Evolutionary conservation across 1,284 basidiomycete genomes (phyloP), one percentile per base, ranked within the genome.

Genomic region (Austroboletus rostrupii): DNA sequence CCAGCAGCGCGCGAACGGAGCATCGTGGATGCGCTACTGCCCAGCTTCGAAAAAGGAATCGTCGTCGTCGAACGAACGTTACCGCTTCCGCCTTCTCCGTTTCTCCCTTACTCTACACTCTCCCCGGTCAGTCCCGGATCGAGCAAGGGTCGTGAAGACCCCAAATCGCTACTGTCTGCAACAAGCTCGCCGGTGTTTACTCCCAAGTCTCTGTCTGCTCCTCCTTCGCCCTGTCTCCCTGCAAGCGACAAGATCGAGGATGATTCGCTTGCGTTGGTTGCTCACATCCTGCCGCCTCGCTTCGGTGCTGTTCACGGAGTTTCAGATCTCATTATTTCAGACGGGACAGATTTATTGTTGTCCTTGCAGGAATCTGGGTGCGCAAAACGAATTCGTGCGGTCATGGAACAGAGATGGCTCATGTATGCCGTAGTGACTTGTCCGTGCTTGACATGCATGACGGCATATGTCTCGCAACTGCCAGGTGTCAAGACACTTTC

Each of bases 271-370:
- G 56, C 61, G 1, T 52, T 85, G 8, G 66, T 67, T 19, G 78
- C 69, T 47, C 85, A 84, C 52, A 66, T 81, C 36, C 63, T 85
- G 31, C 79, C 83, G 2, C 70, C 74, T 7, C 65, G 60, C 11
- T 64, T 70, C 36, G 74, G 76, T 6, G 40, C 49, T 21, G 65
- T 67, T 5, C 66, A 72, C 48, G 61, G 72, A 13, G 69, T 83
- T 3, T 69, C 74, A 31, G 71, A 73, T 31, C 59, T 85, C 37
- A 62, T 72, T 21, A 45, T 73, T 16, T 64, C 82, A 17, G 66
- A 74, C n/a, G 66, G 70, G 29, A 66, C 69, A 16, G 57, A 68
- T 12, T 65, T 77, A 43, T 53, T 85, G 40, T 65, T 77, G 3
- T 75, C 75, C 28, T 62, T 88, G 28, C 80, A 83, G 23, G 64